Evolutionary conservation across 441 rosid species (phyloP), one percentile per base, ranked within the genome.

Genomic region (Raphanus hybrid): DNA sequence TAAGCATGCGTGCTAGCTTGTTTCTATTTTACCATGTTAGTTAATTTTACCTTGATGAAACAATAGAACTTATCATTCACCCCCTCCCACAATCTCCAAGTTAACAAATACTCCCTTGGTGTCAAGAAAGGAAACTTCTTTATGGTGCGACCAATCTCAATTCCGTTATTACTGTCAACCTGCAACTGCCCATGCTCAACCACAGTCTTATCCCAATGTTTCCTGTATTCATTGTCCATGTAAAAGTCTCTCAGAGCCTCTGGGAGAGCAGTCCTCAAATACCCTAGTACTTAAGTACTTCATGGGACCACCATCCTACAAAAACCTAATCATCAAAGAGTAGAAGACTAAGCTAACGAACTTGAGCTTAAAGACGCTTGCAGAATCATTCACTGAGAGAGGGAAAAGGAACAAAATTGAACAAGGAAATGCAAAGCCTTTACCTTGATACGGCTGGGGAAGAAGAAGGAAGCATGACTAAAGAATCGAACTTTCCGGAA

Each of bases 81-180:
- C 71, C 90, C 97, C 81, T 91, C 91, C 99, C 97, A 94, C 82
- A 91, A 45, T 79, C 82, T 90, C 99, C 97, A 94, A 20, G 96
- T 96, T 80, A 94, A 72, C 3, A 90, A 73, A 37, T 94, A 94
- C 70, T 92, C 97, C 74, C 97, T 85, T 29, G 92, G 90, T 57
- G 91, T 91, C 84, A 94, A 73, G 72, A 94, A 83, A 1, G 97
- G 96, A 63, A 92, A 92, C 59, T 94, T 92, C 74, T 92, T 94
- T 8, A 91, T 67, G 0, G 88, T 89, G 60, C 83, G 85, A 15
- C 97, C 97, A 61, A 89, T 81, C 82, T 90, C 97, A 65, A 75
- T 82, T 12, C 91, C 93, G 39, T 62, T 83, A 23, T 43, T 70
- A 57, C n/a, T 64, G 48, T 92, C 89, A 67, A 90, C 77, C 67